Evolutionary conservation across 2,329 filamentous ascomycete genomes (phyloP), one percentile per base, ranked within the genome.

Genomic region (Aspergillus neoniger): DNA sequence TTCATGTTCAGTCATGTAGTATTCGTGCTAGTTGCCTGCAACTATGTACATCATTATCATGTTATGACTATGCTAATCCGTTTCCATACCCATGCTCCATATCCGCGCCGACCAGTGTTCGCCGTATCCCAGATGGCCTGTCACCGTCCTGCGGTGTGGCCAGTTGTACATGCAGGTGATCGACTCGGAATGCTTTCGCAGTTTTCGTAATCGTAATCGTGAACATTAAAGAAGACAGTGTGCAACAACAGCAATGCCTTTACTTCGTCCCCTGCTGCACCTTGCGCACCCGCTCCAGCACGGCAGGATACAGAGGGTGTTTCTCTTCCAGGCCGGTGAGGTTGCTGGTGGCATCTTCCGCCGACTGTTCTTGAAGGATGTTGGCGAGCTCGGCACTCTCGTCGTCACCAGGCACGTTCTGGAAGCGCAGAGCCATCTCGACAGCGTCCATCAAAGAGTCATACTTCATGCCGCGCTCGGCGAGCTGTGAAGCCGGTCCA

Each of bases 341-440:
- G 77, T 94, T 86, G 74, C 83, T 81, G 49, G 94, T 91, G 8
- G 94, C 90, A 1, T 90, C 88, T 68, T 91, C 88, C 14, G 94
- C 82, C 2, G 83, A 82, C 72, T 89, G 85, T 64, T 88, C 84
- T 63, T 90, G 87, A 81, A 99, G 89, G 73, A 96, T 92, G 81
- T 91, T 88, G 71, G 91, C 91, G 10, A 99, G 85, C 79, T 96
- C 88, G 67, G 81, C 83, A 65, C 91, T 96, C 85, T 98, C 95
- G 0, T 96, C 91, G 65, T 99, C 95, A 12, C 88, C 92, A 69
- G 93, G 86, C 58, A 97, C 90, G 70, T 96, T 91, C 81, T 97
- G 93, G 88, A 98, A 99, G 65, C 90, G 91, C 76, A 99, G 89
- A 6, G 91, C 89, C 87, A 94, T 92, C 83, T 98, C 94, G 49